Evolutionary conservation across 495 filamentous ascomycete genomes (phyloP).

Genomic region (Jackrogersella minutella): DNA sequence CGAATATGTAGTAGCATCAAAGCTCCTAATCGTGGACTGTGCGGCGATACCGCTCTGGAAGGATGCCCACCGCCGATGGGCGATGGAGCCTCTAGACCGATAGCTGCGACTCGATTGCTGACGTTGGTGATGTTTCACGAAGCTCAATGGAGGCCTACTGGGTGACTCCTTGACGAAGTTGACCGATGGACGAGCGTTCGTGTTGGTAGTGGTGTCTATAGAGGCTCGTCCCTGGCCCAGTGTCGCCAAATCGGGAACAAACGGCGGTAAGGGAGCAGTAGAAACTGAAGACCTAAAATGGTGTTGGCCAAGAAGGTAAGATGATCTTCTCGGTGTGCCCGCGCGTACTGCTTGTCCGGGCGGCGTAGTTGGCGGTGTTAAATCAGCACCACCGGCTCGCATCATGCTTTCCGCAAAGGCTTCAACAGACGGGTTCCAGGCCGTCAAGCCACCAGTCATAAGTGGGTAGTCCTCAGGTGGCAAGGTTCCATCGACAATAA

Average conservation of each 20-base stretch:
- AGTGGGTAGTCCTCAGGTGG: constrained; percentile 49
- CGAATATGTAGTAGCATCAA: constrained; percentile 66
- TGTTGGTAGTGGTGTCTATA: constrained; percentile 31
- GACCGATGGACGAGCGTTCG: constrained; percentile 43
- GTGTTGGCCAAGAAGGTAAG: constrained; percentile 58
- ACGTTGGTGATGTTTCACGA: constrained; percentile 47
- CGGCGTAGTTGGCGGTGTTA: constrained; percentile 63
- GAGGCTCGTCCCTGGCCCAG: constrained; percentile 39
- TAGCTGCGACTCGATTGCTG: constrained; percentile 52
- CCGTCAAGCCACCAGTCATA: constrained; percentile 58
- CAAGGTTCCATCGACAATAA: constrained; percentile 81
- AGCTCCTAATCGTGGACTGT: constrained; percentile 64
- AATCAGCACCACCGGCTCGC: constrained; percentile 50
- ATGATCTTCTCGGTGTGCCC: constrained; percentile 58
- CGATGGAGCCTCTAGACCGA: constrained; percentile 49
- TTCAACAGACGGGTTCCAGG: constrained; percentile 56
- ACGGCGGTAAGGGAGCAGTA: constrained; percentile 49
- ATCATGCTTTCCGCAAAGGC: constrained; percentile 59
- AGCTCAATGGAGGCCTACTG: constrained; percentile 45
- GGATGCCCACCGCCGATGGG: constrained; percentile 63
- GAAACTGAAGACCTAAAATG: constrained; percentile 42
- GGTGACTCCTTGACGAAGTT: constrained; percentile 41
- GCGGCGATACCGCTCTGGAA: constrained; percentile 75
- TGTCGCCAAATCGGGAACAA: constrained; percentile 50
- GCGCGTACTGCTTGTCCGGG: constrained; percentile 50